A percentile compares a stretch with the other conserved stretches of the same genome.
These are phyloP conservation scores for Escovopsis weberi DNA, from an alignment of 2,329 filamentous ascomycete species.

Conservation along the genomic window DNA sequence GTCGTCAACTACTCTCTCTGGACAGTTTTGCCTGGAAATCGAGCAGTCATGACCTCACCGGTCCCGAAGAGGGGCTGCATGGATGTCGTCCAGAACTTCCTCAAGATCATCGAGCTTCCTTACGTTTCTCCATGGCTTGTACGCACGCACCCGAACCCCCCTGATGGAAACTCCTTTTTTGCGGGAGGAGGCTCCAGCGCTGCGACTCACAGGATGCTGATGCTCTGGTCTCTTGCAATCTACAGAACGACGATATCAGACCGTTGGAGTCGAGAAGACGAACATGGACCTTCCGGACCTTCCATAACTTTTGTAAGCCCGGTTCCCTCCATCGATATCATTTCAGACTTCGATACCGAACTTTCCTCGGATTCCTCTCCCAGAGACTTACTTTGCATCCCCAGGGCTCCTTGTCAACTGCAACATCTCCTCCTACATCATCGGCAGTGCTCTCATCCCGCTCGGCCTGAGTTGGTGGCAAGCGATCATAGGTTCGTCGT, in stretches of 20 bases:
- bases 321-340: not conserved
- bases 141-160: slow-evolving; percentile 2
- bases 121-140: slow-evolving; percentile 21
- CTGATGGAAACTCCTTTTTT: too few species aligned
- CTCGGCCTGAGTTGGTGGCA: slow-evolving; percentile 28
- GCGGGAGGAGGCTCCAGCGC: too few species aligned
- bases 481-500: slow-evolving; percentile 17
- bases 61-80: too few species aligned
- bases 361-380: not conserved
- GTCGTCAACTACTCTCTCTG: too few species aligned
- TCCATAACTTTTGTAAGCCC: slow-evolving; percentile 27
- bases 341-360: too few species aligned
- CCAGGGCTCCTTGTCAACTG: slow-evolving; percentile 32
- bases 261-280: slow-evolving; percentile 28
- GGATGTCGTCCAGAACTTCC: slow-evolving; percentile 2
- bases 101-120: slow-evolving; percentile 15
- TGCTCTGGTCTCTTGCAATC: not conserved
- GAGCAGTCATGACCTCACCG: too few species aligned
- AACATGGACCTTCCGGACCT: slow-evolving; percentile 28
- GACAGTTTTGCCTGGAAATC: too few species aligned
- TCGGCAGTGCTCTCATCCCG: slow-evolving; percentile 26
- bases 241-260: slow-evolving; percentile 34
- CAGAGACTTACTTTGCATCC: not conserved
- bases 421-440: slow-evolving; percentile 27
- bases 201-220: not conserved